Evolutionary conservation across 202 grass and related monocot genomes (phyloP).

Genomic region (Carex arenaria): DNA sequence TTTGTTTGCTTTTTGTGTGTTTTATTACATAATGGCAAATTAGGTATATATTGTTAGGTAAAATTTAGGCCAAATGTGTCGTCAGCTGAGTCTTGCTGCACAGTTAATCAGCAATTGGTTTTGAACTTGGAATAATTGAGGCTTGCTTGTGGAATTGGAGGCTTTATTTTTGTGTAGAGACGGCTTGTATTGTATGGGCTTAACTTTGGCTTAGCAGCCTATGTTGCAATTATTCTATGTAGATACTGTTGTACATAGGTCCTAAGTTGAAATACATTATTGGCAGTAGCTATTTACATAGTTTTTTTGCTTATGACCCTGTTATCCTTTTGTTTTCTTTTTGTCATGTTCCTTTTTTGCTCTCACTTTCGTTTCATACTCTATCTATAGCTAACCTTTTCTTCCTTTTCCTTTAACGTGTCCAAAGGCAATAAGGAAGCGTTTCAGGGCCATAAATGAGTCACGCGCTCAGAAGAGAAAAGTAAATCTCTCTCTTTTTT

Average conservation of each 20-base stretch:
- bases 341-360: not conserved
- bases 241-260: not conserved
- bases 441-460: constrained; percentile 89
- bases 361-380: not conserved
- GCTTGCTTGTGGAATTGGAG: not conserved
- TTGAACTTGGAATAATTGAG: not conserved
- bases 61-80: not conserved
- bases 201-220: not conserved
- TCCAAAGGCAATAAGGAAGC: constrained; percentile 75
- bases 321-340: not conserved
- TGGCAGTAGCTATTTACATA: not conserved
- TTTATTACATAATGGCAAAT: not conserved
- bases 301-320: not conserved
- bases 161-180: not conserved
- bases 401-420: constrained; percentile 22
- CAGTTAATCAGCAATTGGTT: not conserved
- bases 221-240: not conserved
- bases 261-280: not conserved
- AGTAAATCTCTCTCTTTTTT: constrained; percentile 35
- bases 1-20: not conserved
- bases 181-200: not conserved
- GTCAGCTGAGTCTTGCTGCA: not conserved
- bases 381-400: constrained; percentile 28
- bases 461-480: constrained; percentile 98
- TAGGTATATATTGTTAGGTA: not conserved